Base-by-base conservation (phyloP, 805 yeast species). In the Henningerozyma blattae region DNA sequence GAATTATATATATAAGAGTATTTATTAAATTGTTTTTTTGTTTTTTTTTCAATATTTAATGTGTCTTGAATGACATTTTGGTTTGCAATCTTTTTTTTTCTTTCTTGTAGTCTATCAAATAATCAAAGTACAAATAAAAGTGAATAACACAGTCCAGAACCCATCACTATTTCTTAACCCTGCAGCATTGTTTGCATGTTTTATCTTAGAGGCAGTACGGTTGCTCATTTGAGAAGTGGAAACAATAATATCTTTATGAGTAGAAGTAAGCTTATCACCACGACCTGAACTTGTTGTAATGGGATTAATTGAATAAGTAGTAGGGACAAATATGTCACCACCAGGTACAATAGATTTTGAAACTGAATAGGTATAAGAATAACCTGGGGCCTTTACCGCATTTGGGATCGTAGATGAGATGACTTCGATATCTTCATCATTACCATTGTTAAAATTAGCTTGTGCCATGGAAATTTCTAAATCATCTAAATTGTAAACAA, bases 401-500 rank as follows among this genome's bases (percentile, higher is more conserved):
- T 64, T 56, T 9, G 81, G 81, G 27, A 74, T 43, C 14, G 47
- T 22, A 15, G 41, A 34, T 4, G 36, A 24, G 19, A 52, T 45
- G 9, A 45, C 43, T 22, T 55, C 51, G 27, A 54, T 44, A 16
- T 50, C 42, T 12, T 45, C 36, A 5, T 34, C 34, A 1, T 30
- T 29, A 18, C 35, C 39, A 29, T 41, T 36, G 33, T 20, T 14
- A 31, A 40, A 50, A 19, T 42, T 45, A 13, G 65, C 75, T 40
- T 65, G 70, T 3, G 75, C 77, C 32, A 72, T 24, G 0, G 67
- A 65, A n/a, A 72, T 46, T 37, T 64, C 63, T 16, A 52, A 45
- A 22, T 58, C 58, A 22, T 67, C 76, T 38, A 75, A 47, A 52
- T 76, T 79, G 39, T 66, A 76, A 32, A 73, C 80, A 25, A 71